Base-by-base conservation (phyloP, 345 rosid genomes). In the Salix purpurea region DNA sequence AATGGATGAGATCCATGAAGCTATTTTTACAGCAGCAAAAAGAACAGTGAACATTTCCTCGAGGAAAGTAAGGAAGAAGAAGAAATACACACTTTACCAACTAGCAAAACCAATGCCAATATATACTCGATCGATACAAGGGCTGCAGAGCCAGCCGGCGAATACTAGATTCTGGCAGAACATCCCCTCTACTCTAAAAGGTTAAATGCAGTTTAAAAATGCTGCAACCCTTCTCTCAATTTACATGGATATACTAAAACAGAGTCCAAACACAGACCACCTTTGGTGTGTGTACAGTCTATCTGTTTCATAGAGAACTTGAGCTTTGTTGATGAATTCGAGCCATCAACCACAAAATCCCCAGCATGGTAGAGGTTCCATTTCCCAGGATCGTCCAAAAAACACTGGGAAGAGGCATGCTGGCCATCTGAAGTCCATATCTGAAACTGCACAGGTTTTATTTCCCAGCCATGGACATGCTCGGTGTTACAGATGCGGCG, bases 241-340 rank as follows among this genome's bases (percentile, higher is more conserved):
- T 76, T 85, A 81, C 81, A 80, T 4, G 98, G 98, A 68, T 83
- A 83, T 18, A 94, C 80, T 67, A 90, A 79, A 69, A 91, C 91
- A 68, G 87, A 80, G 77, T 94, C 98, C 54, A 94, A 71, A 72
- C 94, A 89, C 7, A 94, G 80, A n/a, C 98, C 98, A 18, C 98
- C 98, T 86, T 94, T 94, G 16, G 97, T 88, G 84, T 92, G 98
- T 50, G 98, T 94, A 77, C 98, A 94, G 79, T 94, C 97, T 37
- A 94, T 94, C 74, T 94, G 98, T 54, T 89, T 91, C 87, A 89
- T 81, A 0, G 94, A 92, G 83, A 92, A 92, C 64, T 86, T 91
- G 74, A 92, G 81, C 73, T 79, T 84, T 10, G 83, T 86, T 2
- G 67, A 44, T 28, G 69, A 0, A 34, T 78, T 67, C 2, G 89